phyloP scores from a whole-genome alignment of 352 stramenopile genomes.

The Globisporangium abappressorium region DNA sequence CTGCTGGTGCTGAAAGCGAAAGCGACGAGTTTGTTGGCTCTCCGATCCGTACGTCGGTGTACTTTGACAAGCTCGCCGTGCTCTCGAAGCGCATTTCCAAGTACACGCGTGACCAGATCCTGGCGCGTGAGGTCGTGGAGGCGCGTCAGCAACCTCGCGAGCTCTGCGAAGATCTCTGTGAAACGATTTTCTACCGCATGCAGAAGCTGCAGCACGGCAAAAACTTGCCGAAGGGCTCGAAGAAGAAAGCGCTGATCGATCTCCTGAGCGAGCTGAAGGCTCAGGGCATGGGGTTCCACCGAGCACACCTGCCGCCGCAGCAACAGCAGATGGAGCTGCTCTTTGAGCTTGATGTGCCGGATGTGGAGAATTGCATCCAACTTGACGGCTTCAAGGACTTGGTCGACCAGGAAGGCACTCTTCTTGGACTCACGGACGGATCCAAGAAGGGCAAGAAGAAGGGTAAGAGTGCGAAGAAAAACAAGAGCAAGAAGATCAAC shows the following conservation, averaged over 20 bases:
- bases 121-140: slow-evolving; percentile 55
- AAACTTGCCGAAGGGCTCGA: slow-evolving; percentile 93
- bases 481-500: slow-evolving; percentile 32
- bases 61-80: slow-evolving; percentile 46
- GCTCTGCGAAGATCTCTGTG: slow-evolving; percentile 87
- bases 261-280: slow-evolving; percentile 89
- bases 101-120: slow-evolving; percentile 69
- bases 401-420: slow-evolving; percentile 27
- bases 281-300: slow-evolving; percentile 80
- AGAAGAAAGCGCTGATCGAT: slow-evolving; percentile 97
- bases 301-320: slow-evolving; percentile 65
- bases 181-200: slow-evolving; percentile 96
- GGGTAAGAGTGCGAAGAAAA: slow-evolving; percentile 25
- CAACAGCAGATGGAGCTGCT: slow-evolving; percentile 80
- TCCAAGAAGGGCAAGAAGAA: slow-evolving; percentile 33
- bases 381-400: slow-evolving; percentile 58
- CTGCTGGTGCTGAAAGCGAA: not conserved
- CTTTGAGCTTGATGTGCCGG: slow-evolving; percentile 79
- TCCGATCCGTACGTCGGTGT: slow-evolving; percentile 25
- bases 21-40: slow-evolving; percentile 9
- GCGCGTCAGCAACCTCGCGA: slow-evolving; percentile 67
- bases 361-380: slow-evolving; percentile 80
- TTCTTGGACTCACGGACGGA: slow-evolving; percentile 6
- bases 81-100: slow-evolving; percentile 75
- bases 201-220: slow-evolving; percentile 65